Base-by-base conservation (phyloP, 2,329 filamentous ascomycete genomes). In the Penicillium sp. region DNA sequence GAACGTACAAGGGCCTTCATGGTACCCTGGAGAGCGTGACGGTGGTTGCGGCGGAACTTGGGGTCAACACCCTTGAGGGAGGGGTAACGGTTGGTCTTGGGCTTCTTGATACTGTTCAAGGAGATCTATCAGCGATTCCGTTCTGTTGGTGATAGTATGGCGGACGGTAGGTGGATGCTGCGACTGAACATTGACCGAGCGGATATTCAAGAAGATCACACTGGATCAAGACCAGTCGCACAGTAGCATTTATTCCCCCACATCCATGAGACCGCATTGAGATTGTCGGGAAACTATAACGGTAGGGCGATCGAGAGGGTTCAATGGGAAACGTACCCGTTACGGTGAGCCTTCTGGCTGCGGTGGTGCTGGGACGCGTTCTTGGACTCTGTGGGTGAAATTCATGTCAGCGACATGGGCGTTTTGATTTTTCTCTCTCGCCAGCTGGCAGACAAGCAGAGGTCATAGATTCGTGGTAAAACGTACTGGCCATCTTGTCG, bases 291-390 rank as follows among this genome's bases (percentile, higher is more conserved):
- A 2, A 35, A 29, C 7, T 41, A 7, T 18, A 41, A 29, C 6
- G 12, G 28, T 14, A 42, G 14, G 27, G 8, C 13, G 18, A 46
- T 55, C 52, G 53, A 52, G 44, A 30, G 22, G 29, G 9, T 41
- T 41, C 47, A 27, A 36, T 46, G 50, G 60, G 5, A 50, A 60
- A 80, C 86, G 70, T 87, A 96, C 92, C 93, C 93, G 83, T 99
- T 99, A 75, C 87, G 86, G 87, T 99, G 93, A 80, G 90, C 91
- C 88, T 99, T 99, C 82, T 88, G 88, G 77, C 83, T 84, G 86
- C 93, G 88, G 81, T 96, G 96, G 82, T 96, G 90, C 84, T 97
- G 92, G 72, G 92, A 96, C 80, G 89, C 95, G 87, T 97, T 97
- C 90, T 97, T 97, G 72, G 93, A 97, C 84, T 97, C 91, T 96